Conservation (phyloP, 2,329 filamentous ascomycete species). For the Pseudocercospora eumusae region DNA sequence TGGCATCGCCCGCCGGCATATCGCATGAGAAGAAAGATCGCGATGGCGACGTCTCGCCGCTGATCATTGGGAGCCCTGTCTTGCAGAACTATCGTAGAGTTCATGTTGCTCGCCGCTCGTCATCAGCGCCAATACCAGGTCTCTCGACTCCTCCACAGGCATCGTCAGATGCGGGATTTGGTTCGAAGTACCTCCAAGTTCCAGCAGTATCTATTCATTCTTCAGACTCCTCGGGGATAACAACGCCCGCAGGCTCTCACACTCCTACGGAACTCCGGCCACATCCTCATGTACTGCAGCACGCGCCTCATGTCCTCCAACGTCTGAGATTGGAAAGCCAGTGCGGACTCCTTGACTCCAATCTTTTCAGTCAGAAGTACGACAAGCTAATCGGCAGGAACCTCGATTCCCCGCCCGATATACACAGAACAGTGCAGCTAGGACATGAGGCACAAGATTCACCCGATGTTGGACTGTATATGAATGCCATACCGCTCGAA, state of each 20-base stretch:
- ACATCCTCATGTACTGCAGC: background rate
- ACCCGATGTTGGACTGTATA: background rate
- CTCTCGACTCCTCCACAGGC: no score
- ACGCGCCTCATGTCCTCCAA: conserved; percentile 14
- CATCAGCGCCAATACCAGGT: no score
- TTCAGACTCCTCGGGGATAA: background rate
- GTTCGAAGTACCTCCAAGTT: background rate
- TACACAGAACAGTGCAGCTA: conserved; percentile 8
- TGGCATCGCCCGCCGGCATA: background rate
- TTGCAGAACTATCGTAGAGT: background rate
- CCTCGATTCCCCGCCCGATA: background rate
- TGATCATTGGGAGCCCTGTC: background rate
- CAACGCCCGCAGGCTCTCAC: background rate
- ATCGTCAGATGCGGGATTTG: no score
- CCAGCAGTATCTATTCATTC: background rate
- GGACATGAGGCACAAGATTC: conserved; percentile 10
- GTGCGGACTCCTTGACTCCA: conserved; percentile 13
- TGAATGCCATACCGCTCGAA: conserved; percentile 9
- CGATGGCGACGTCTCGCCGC: background rate
- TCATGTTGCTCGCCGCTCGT: background rate
- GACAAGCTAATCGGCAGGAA: background rate
- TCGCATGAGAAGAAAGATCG: background rate
- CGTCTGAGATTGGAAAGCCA: conserved; percentile 17
- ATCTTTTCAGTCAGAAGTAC: conserved; percentile 11
- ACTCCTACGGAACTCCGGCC: conserved; percentile 11